A percentile compares a stretch with the other conserved stretches of the same genome.
phyloP scores from a whole-genome alignment of 306 rosid genomes.

The Castanea sativa region DNA sequence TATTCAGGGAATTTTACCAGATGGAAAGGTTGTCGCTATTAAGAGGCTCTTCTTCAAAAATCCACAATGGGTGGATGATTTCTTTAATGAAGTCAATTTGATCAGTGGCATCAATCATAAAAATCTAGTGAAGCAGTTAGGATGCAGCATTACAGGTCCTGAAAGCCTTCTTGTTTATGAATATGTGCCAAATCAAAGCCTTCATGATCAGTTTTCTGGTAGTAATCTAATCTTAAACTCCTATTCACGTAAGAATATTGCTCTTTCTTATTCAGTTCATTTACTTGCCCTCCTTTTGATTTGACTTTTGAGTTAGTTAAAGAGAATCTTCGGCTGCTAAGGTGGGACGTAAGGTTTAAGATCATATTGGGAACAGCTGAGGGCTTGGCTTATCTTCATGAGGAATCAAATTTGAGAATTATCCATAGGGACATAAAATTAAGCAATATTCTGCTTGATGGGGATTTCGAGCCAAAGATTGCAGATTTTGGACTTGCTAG shows the following conservation, averaged over 20 bases:
- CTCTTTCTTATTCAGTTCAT: not conserved
- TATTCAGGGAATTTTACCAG: slow-evolving; percentile 35
- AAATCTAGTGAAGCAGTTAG: slow-evolving; percentile 53
- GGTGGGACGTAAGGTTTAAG: slow-evolving; percentile 37
- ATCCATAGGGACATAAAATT: slow-evolving; percentile 70
- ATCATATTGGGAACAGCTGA: slow-evolving; percentile 52
- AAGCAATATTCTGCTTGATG: slow-evolving; percentile 57
- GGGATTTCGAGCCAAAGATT: slow-evolving; percentile 53
- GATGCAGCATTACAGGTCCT: slow-evolving; percentile 78
- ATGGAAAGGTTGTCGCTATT: slow-evolving; percentile 36
- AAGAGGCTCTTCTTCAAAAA: slow-evolving; percentile 63
- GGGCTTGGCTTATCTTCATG: slow-evolving; percentile 67
- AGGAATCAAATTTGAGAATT: slow-evolving; percentile 54
- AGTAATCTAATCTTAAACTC: slow-evolving; percentile 15
- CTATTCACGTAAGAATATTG: not conserved
- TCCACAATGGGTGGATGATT: slow-evolving; percentile 47
- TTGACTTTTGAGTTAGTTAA: slow-evolving; percentile 7
- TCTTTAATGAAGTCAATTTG: slow-evolving; percentile 47
- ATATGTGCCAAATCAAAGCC: slow-evolving; percentile 64
- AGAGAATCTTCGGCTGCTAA: slow-evolving; percentile 16
- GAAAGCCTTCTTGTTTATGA: slow-evolving; percentile 77
- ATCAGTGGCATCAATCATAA: slow-evolving; percentile 37
- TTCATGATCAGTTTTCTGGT: slow-evolving; percentile 53
- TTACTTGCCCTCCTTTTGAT: not conserved
- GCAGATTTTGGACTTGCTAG: slow-evolving; percentile 83